Percentiles rank a stretch among this genome's conserved stretches.
These are phyloP conservation scores for Solanum gandarillasii DNA, from an alignment of 257 asterid genomes.

Conservation along the genomic window DNA sequence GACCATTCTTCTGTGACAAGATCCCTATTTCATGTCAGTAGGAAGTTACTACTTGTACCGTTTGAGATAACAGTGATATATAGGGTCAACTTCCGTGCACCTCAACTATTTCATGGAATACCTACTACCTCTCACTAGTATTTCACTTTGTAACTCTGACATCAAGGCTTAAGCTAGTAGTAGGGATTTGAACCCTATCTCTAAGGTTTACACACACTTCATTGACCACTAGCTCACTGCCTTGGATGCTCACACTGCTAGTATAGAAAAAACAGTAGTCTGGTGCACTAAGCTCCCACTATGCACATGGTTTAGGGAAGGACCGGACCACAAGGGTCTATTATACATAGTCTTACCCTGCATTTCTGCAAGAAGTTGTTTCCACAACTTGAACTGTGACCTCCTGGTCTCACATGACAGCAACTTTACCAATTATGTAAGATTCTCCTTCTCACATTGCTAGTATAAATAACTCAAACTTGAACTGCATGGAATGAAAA, in stretches of 20 bases:
- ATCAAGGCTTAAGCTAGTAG: too few species aligned
- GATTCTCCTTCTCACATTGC: background rate
- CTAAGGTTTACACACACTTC: background rate
- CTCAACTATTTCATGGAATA: background rate
- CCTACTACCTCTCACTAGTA: background rate
- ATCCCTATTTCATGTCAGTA: background rate
- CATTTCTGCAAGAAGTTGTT: too few species aligned
- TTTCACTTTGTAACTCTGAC: too few species aligned
- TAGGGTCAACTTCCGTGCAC: background rate
- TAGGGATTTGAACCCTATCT: background rate
- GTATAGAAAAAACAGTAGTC: accelerated
- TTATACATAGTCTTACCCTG: background rate
- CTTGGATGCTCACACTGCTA: background rate
- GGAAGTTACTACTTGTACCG: background rate
- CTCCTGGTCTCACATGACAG: background rate
- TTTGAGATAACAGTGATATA: background rate
- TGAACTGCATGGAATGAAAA: background rate
- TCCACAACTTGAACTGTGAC: background rate
- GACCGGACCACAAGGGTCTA: too few species aligned
- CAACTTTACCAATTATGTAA: accelerated
- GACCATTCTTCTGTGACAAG: background rate
- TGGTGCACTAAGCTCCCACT: background rate
- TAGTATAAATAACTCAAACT: background rate
- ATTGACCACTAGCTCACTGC: background rate
- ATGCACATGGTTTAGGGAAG: too few species aligned